Evolutionary conservation across 768 basidiomycete genomes (phyloP).

Genomic region (Tricholomella constricta): DNA sequence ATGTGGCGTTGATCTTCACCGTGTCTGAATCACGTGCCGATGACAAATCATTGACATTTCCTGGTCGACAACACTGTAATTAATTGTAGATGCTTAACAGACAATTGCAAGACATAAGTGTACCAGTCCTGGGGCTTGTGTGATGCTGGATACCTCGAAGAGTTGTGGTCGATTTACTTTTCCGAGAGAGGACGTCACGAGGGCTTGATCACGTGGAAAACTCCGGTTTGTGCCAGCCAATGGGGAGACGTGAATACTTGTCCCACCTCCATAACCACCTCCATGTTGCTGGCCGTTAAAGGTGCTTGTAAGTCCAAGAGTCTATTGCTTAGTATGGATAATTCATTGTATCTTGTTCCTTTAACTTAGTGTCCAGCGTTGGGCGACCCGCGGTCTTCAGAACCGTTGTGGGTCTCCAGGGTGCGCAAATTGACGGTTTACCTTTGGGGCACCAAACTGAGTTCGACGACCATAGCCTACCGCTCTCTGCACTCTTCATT

Average conservation of each 20-base stretch:
- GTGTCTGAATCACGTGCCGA: slow-evolving; percentile 2
- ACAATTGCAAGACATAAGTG: too few species aligned
- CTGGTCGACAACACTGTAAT: too few species aligned
- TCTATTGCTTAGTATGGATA: neutral
- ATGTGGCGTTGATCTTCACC: slow-evolving; percentile 5
- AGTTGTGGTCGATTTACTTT: too few species aligned
- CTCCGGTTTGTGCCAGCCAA: slow-evolving; percentile 30
- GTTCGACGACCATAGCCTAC: slow-evolving; percentile 34
- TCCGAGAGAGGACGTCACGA: too few species aligned
- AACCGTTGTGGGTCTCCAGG: slow-evolving; percentile 44
- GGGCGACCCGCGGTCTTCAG: slow-evolving; percentile 47
- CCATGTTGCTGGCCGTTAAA: slow-evolving; percentile 52
- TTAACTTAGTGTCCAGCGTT: slow-evolving; percentile 34
- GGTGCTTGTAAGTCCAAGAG: slow-evolving; percentile 34
- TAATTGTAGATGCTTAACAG: too few species aligned
- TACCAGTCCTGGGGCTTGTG: too few species aligned
- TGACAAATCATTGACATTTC: neutral
- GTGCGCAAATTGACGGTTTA: slow-evolving; percentile 28
- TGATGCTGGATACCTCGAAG: too few species aligned
- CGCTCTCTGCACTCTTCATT: slow-evolving; percentile 61
- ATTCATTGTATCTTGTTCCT: slow-evolving; percentile 3
- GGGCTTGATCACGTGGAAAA: slow-evolving; percentile 7
- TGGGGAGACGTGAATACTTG: slow-evolving; percentile 21
- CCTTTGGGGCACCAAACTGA: slow-evolving; percentile 19
- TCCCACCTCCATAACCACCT: slow-evolving; percentile 22